Conservation (phyloP, 441 rosid genomes). For the Gossypium schwendimanii region DNA sequence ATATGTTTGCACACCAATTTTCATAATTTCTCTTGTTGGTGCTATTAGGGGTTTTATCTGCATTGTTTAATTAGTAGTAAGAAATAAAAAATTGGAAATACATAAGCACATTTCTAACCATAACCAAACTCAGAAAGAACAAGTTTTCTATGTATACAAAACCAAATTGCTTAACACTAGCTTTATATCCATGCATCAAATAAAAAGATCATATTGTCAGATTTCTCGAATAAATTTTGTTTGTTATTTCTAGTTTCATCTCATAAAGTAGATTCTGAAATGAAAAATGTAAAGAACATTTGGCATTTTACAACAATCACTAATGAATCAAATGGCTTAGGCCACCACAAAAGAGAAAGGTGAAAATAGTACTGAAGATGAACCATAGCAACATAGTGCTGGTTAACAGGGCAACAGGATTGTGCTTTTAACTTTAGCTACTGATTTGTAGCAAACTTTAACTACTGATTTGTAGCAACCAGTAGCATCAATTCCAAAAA, state of each 20-base stretch:
- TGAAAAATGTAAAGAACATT: not conserved
- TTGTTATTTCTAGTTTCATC: not conserved
- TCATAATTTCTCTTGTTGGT: conserved; percentile 80
- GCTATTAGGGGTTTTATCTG: conserved; percentile 87
- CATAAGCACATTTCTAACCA: not conserved
- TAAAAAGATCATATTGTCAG: not conserved
- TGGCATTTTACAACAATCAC: not conserved
- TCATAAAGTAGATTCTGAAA: not conserved
- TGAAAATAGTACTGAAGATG: not conserved
- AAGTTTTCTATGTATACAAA: not conserved
- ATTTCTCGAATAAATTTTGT: not conserved
- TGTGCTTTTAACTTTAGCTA: not conserved
- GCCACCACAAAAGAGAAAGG: not conserved
- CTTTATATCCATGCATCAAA: not conserved
- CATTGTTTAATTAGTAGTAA: conserved; percentile 24
- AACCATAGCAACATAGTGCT: not conserved
- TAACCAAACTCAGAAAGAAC: not conserved
- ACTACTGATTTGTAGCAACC: not conserved
- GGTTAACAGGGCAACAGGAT: not conserved
- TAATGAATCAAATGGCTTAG: not conserved
- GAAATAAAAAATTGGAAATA: not conserved
- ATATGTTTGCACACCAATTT: conserved; percentile 58
- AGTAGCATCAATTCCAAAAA: not conserved
- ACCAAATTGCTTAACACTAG: not conserved
- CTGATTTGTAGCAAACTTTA: not conserved